Percentiles rank a stretch among this genome's conserved stretches.
These are phyloP conservation scores for Aspergillus chevalieri DNA, from an alignment of 2,329 filamentous ascomycete genomes.

Conservation along the genomic window DNA sequence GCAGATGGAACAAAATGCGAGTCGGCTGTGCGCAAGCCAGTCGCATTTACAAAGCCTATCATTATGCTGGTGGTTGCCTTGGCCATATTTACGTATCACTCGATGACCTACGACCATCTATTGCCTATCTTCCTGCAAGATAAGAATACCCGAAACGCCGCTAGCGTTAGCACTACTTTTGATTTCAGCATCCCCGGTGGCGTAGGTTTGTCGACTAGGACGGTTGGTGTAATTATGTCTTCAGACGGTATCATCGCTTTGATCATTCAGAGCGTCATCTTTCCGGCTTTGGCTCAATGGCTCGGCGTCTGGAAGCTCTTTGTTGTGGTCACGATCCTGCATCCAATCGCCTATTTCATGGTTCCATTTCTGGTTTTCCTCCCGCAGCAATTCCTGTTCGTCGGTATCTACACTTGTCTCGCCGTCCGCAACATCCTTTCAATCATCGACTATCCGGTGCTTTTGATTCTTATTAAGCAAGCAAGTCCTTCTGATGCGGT, in stretches of 20 bases:
- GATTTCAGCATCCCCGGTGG: slow-evolving; percentile 57
- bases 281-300: slow-evolving; percentile 57
- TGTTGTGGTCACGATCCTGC: slow-evolving; percentile 57
- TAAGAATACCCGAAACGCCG: slow-evolving; percentile 30
- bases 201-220: slow-evolving; percentile 59
- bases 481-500: slow-evolving; percentile 57
- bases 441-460: slow-evolving; percentile 62
- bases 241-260: slow-evolving; percentile 67
- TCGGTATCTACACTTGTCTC: slow-evolving; percentile 61
- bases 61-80: slow-evolving; percentile 73
- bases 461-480: slow-evolving; percentile 67
- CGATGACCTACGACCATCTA: slow-evolving; percentile 89
- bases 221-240: slow-evolving; percentile 63
- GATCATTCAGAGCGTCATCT: slow-evolving; percentile 65
- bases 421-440: slow-evolving; percentile 61
- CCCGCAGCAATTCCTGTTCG: slow-evolving; percentile 48
- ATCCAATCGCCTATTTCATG: slow-evolving; percentile 62
- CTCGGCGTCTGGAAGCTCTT: slow-evolving; percentile 65
- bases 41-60: slow-evolving; percentile 58
- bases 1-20: slow-evolving; percentile 40
- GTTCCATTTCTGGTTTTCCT: slow-evolving; percentile 62
- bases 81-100: slow-evolving; percentile 88
- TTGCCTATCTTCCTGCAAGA: slow-evolving; percentile 92
- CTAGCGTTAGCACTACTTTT: slow-evolving; percentile 25
- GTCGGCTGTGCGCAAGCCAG: slow-evolving; percentile 36